A percentile compares a stretch with the other conserved stretches of the same genome.
Conservation (phyloP, 768 basidiomycete species). For the Fistulinella prunicolor region DNA sequence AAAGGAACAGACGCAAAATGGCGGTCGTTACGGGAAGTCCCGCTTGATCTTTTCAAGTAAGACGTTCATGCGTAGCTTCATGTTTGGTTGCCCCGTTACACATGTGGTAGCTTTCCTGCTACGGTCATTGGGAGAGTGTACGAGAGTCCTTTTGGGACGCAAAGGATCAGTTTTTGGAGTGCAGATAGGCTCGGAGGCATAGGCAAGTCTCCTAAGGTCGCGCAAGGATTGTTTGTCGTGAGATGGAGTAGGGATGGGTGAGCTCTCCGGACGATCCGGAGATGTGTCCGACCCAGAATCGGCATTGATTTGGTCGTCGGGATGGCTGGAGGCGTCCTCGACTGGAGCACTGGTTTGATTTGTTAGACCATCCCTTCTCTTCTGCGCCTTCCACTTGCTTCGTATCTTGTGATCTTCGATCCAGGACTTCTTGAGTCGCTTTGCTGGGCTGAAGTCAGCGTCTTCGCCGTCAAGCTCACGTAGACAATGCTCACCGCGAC, state of each 20-base stretch:
- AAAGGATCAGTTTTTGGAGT: slow-evolving; percentile 51
- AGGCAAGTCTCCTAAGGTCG: slow-evolving; percentile 60
- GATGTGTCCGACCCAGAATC: not conserved
- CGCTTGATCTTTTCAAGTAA: slow-evolving; percentile 85
- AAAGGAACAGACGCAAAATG: slow-evolving; percentile 1
- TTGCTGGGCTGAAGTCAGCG: slow-evolving; percentile 47
- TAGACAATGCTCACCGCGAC: slow-evolving; percentile 50
- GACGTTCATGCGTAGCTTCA: slow-evolving; percentile 85
- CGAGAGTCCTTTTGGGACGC: slow-evolving; percentile 23
- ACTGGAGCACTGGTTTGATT: slow-evolving; percentile 2
- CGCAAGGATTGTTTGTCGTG: slow-evolving; percentile 41
- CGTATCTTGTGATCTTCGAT: slow-evolving; percentile 74
- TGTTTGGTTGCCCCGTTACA: slow-evolving; percentile 55
- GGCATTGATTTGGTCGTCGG: not conserved
- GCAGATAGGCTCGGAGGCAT: slow-evolving; percentile 58
- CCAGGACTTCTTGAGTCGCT: slow-evolving; percentile 78
- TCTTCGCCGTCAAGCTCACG: not conserved
- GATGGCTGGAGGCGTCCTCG: not conserved
- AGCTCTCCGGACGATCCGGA: slow-evolving; percentile 1
- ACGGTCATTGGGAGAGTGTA: slow-evolving; percentile 15
- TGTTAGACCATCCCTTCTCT: slow-evolving; percentile 45
- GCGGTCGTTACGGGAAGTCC: slow-evolving; percentile 38
- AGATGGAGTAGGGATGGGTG: slow-evolving; percentile 2
- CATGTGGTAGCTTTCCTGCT: slow-evolving; percentile 30
- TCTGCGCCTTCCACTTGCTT: slow-evolving; percentile 73